Conservation (phyloP, 2,329 filamentous ascomycete genomes). For the Davidsoniella australis region DNA sequence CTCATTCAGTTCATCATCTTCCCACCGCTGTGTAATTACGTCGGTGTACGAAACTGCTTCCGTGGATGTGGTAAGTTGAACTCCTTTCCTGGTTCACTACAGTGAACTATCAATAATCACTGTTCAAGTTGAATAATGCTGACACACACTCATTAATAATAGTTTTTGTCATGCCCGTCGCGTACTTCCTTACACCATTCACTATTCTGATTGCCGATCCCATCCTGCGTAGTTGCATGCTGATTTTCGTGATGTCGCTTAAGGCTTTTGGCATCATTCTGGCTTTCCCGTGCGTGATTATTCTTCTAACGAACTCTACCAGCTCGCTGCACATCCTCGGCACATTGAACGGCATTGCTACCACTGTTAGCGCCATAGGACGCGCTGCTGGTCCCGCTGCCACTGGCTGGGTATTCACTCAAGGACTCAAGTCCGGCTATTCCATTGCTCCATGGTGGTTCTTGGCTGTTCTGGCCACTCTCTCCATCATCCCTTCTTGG, state of each 20-base stretch:
- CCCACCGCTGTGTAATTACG: constrained; percentile 53
- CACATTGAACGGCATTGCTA: constrained; percentile 81
- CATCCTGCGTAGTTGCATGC: constrained; percentile 35
- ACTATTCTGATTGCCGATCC: constrained; percentile 42
- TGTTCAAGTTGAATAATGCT: neutral
- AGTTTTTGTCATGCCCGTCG: constrained; percentile 50
- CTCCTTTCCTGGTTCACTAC: neutral
- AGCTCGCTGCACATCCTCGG: constrained; percentile 59
- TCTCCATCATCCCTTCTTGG: constrained; percentile 56
- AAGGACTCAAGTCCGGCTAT: constrained; percentile 59
- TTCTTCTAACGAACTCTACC: constrained; percentile 79
- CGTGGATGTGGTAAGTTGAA: constrained; percentile 35
- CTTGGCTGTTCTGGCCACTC: constrained; percentile 42
- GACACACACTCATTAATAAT: neutral
- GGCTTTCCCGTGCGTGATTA: constrained; percentile 76
- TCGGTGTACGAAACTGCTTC: constrained; percentile 59
- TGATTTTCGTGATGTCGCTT: constrained; percentile 51
- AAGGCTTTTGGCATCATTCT: constrained; percentile 67
- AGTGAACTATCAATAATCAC: too few species aligned
- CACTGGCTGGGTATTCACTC: constrained; percentile 55
- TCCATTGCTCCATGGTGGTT: constrained; percentile 70
- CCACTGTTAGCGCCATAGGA: constrained; percentile 64
- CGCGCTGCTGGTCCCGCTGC: constrained; percentile 62
- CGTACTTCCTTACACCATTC: constrained; percentile 73
- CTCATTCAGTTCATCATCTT: constrained; percentile 76